Evolutionary conservation across 192 early-diverging fungal species (phyloP).

Genomic region (Chytriomyces confervae): DNA sequence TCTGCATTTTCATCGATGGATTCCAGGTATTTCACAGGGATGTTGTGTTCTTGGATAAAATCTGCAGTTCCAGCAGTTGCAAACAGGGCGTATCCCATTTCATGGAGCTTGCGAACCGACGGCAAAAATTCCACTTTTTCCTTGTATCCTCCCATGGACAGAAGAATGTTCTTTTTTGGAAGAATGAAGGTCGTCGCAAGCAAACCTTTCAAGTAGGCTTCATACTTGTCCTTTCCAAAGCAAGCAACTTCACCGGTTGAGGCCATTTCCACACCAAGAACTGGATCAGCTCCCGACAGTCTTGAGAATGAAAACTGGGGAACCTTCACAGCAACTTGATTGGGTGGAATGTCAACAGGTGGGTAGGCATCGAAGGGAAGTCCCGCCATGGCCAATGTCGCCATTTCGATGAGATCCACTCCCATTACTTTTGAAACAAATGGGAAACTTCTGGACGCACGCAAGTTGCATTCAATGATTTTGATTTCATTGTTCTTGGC

Average conservation of each 20-base stretch:
- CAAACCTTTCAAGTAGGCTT: conserved; percentile 96
- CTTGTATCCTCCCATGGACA: conserved; percentile 98
- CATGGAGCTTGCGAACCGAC: conserved; percentile 80
- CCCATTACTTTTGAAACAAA: conserved; percentile 98
- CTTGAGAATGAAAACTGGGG: conserved; percentile 98
- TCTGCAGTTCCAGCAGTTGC: conserved; percentile 97
- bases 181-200: conserved; percentile 90
- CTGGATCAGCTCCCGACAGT: conserved; percentile 94
- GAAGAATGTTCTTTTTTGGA: conserved; percentile 94
- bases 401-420: conserved; percentile 95
- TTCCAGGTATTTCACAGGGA: conserved; percentile 92
- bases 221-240: conserved; percentile 97
- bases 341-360: conserved; percentile 68
- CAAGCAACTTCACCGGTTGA: conserved; percentile 99
- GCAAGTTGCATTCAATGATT: conserved; percentile 99
- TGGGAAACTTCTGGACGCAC: conserved; percentile 96
- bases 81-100: conserved; percentile 91
- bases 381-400: conserved; percentile 91
- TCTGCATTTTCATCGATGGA: conserved; percentile 68
- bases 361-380: conserved; percentile 84
- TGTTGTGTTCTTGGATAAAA: conserved; percentile 92
- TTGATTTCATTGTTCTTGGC: conserved; percentile 99
- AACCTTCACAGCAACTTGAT: conserved; percentile 92
- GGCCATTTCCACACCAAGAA: conserved; percentile 99
- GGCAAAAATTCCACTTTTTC: conserved; percentile 97